phyloP scores from a whole-genome alignment of 257 asterid species.

The Solanum ossicruentum region DNA sequence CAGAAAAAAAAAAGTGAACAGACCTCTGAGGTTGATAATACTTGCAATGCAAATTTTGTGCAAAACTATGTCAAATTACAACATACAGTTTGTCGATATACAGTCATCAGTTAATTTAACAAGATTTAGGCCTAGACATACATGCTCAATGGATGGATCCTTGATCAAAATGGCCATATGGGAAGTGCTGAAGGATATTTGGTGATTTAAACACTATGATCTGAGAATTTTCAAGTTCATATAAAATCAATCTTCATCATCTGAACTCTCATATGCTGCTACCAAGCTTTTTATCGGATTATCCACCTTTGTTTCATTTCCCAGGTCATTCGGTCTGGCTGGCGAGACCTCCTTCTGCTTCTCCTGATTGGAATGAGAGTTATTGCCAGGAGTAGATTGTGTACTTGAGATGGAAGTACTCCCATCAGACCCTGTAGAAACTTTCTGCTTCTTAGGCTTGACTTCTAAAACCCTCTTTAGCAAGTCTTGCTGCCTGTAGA shows the following conservation, averaged over 20 bases:
- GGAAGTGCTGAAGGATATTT: not conserved
- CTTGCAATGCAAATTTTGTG: conserved; percentile 11
- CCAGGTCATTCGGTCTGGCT: conserved; percentile 8
- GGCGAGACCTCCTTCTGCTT: conserved; percentile 11
- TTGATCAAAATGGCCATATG: not conserved
- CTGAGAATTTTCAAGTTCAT: not conserved
- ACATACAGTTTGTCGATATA: not conserved
- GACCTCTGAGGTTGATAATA: conserved; percentile 30
- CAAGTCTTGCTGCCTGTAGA: conserved; percentile 78
- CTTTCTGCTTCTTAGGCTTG: conserved; percentile 63
- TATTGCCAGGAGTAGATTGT: conserved; percentile 18
- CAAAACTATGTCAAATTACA: not conserved
- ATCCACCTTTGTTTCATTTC: conserved; percentile 19
- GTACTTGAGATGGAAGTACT: conserved; percentile 9
- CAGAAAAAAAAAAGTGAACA: conserved; percentile 18
- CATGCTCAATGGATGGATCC: not conserved
- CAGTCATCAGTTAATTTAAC: not conserved
- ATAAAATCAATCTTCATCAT: conserved; percentile 32
- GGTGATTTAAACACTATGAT: not conserved
- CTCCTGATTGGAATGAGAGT: conserved; percentile 4
- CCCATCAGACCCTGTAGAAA: conserved; percentile 21
- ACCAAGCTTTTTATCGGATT: conserved; percentile 75
- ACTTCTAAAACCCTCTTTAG: conserved; percentile 88
- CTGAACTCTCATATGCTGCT: conserved; percentile 72
- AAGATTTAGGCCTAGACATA: too few species aligned